Evolutionary conservation across 2,329 filamentous ascomycete species (phyloP).

Genomic region (Pseudocercospora fijiensis): DNA sequence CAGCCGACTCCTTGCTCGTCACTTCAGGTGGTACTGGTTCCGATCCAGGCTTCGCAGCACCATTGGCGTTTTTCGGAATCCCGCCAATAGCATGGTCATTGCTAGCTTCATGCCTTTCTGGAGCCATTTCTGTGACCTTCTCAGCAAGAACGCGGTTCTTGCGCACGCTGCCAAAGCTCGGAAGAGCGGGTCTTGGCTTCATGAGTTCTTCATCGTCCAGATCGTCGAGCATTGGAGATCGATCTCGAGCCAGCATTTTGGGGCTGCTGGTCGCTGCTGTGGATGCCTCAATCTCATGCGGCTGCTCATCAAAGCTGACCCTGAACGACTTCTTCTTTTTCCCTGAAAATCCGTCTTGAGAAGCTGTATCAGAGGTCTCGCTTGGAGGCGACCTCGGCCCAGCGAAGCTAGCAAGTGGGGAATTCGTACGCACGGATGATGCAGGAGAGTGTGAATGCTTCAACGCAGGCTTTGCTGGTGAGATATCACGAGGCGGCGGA

Average conservation of each 20-base stretch:
- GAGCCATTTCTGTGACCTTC: conserved; percentile 50
- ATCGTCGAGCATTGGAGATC: conserved; percentile 39
- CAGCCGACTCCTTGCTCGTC: conserved; percentile 65
- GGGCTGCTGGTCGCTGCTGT: conserved; percentile 53
- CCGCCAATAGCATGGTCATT: conserved; percentile 61
- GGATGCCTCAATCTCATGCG: conserved; percentile 38
- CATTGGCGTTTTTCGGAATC: conserved; percentile 55
- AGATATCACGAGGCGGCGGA: conserved; percentile 68
- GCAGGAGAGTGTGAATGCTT: conserved; percentile 59
- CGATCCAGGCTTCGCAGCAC: conserved; percentile 44
- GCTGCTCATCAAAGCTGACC: conserved; percentile 73
- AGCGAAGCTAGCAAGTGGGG: conserved; percentile 52
- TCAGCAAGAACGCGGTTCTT: conserved; percentile 52
- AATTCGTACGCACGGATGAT: conserved; percentile 46
- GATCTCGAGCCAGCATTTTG: conserved; percentile 21
- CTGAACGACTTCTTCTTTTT: conserved; percentile 65
- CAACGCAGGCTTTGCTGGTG: conserved; percentile 73
- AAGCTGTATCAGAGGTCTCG: conserved; percentile 58
- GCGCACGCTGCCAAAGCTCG: conserved; percentile 69
- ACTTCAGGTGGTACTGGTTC: conserved; percentile 70
- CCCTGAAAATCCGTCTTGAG: conserved; percentile 40
- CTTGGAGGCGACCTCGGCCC: conserved; percentile 48
- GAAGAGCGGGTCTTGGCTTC: conserved; percentile 71
- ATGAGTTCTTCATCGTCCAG: conserved; percentile 65
- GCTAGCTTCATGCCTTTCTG: conserved; percentile 52